Conservation (phyloP, 1,284 basidiomycete genomes). For the Cutaneotrichosporon sp. region DNA sequence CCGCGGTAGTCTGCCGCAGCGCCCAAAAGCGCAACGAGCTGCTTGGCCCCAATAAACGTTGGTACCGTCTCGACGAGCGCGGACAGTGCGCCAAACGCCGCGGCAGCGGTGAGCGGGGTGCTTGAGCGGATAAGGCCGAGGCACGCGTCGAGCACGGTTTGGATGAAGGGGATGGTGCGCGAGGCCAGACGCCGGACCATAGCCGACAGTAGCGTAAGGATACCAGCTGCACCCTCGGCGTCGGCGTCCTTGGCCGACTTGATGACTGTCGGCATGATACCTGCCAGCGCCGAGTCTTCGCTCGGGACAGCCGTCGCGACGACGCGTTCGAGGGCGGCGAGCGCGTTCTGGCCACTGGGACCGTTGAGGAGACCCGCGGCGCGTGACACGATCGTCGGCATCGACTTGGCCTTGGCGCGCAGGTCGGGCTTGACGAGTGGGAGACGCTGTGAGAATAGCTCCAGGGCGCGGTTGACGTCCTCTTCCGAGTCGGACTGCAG, state of each 20-base stretch:
- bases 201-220: slow-evolving; percentile 55
- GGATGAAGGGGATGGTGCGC: slow-evolving; percentile 75
- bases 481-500: slow-evolving; percentile 26
- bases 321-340: slow-evolving; percentile 59
- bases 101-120: slow-evolving; percentile 16
- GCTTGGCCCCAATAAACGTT: slow-evolving; percentile 47
- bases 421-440: slow-evolving; percentile 58
- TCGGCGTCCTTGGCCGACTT: slow-evolving; percentile 48
- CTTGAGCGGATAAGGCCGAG: slow-evolving; percentile 50
- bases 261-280: slow-evolving; percentile 58
- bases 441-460: slow-evolving; percentile 61
- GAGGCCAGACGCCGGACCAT: slow-evolving; percentile 63
- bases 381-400: slow-evolving; percentile 50
- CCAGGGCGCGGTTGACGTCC: slow-evolving; percentile 40
- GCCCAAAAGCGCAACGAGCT: slow-evolving; percentile 45
- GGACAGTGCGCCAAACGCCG: slow-evolving; percentile 29
- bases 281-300: slow-evolving; percentile 63
- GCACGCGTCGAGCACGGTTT: slow-evolving; percentile 61
- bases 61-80: slow-evolving; percentile 45
- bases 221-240: slow-evolving; percentile 51
- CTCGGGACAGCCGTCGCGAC: slow-evolving; percentile 56
- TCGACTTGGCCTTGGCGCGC: slow-evolving; percentile 55
- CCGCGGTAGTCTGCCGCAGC: slow-evolving; percentile 35
- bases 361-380: slow-evolving; percentile 53
- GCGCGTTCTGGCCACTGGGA: slow-evolving; percentile 42